phyloP scores from a whole-genome alignment of 73 alveolate species.

The Tetrahymena thermophila region DNA sequence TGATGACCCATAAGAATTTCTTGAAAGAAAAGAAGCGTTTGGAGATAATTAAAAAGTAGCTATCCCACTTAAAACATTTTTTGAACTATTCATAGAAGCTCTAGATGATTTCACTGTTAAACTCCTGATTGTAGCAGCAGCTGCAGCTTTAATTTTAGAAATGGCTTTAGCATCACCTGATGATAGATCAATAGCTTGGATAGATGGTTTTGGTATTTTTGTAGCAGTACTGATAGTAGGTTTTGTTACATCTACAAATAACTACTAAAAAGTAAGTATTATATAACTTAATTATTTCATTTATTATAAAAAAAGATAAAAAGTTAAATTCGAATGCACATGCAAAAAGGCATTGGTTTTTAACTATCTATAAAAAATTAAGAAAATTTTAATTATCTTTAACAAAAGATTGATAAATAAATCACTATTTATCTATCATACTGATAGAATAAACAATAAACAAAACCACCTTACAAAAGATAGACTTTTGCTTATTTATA shows the following conservation, averaged over 20 bases:
- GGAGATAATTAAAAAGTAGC: conserved; percentile 49
- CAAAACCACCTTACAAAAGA: no score
- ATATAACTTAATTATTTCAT: conserved; percentile 2
- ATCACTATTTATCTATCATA: no score
- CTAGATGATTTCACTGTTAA: conserved; percentile 68
- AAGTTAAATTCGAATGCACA: not conserved
- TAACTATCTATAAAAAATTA: conserved; percentile 14
- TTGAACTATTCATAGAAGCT: conserved; percentile 54
- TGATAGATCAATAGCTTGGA: conserved; percentile 73
- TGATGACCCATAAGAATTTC: not conserved
- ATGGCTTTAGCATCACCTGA: conserved; percentile 49
- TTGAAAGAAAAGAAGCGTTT: conserved; percentile 46
- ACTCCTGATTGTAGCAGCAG: conserved; percentile 66
- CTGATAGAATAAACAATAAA: no score
- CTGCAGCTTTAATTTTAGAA: conserved; percentile 59
- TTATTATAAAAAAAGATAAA: not conserved
- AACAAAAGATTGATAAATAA: no score
- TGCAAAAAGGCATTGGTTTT: conserved; percentile 21
- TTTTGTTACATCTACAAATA: conserved; percentile 62
- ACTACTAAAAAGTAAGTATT: conserved; percentile 59
- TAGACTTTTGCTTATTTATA: no score
- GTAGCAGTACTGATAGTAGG: conserved; percentile 72
- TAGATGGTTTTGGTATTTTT: conserved; percentile 78
- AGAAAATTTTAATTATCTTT: not conserved
- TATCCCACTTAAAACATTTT: conserved; percentile 47